These are phyloP conservation scores for Aspergillus heteromorphus DNA, from an alignment of 495 filamentous ascomycete species.

Conservation along the genomic window DNA sequence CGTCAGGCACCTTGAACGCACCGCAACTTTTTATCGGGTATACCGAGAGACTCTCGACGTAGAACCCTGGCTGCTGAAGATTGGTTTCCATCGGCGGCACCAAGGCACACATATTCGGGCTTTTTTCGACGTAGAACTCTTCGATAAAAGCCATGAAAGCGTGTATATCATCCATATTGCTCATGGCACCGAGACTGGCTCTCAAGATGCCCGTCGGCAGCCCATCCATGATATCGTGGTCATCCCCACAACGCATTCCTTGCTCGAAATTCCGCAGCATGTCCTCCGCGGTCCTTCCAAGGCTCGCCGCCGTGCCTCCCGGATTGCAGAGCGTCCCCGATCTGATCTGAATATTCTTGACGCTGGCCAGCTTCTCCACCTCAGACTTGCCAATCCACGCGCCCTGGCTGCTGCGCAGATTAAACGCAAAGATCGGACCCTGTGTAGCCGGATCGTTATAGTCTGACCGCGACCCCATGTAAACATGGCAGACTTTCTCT, in stretches of 20 bases:
- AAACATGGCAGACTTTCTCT: slow-evolving; percentile 57
- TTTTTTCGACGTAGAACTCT: slow-evolving; percentile 68
- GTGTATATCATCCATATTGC: slow-evolving; percentile 68
- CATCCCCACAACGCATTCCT: slow-evolving; percentile 73
- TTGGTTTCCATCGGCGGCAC: slow-evolving; percentile 16
- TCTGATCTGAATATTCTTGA: slow-evolving; percentile 74
- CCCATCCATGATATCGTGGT: slow-evolving; percentile 73
- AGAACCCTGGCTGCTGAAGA: slow-evolving; percentile 25
- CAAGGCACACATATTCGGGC: slow-evolving; percentile 18
- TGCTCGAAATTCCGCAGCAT: slow-evolving; percentile 74
- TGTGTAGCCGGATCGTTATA: slow-evolving; percentile 47
- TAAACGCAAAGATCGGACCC: slow-evolving; percentile 83
- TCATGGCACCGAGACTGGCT: slow-evolving; percentile 84
- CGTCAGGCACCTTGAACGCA: slow-evolving; percentile 63
- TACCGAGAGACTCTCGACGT: slow-evolving; percentile 58
- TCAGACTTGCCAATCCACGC: slow-evolving; percentile 76
- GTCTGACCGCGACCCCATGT: slow-evolving; percentile 39
- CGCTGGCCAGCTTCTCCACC: slow-evolving; percentile 73
- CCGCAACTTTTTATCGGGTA: slow-evolving; percentile 90
- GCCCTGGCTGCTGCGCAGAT: slow-evolving; percentile 60
- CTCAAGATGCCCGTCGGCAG: slow-evolving; percentile 86
- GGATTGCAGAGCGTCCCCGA: slow-evolving; percentile 90
- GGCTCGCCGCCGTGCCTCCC: slow-evolving; percentile 66
- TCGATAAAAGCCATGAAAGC: slow-evolving; percentile 63
- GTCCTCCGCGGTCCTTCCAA: slow-evolving; percentile 69